These are phyloP conservation scores for Picea glauca DNA, from an alignment of 75 land plant genomes.

Conservation along the genomic window DNA sequence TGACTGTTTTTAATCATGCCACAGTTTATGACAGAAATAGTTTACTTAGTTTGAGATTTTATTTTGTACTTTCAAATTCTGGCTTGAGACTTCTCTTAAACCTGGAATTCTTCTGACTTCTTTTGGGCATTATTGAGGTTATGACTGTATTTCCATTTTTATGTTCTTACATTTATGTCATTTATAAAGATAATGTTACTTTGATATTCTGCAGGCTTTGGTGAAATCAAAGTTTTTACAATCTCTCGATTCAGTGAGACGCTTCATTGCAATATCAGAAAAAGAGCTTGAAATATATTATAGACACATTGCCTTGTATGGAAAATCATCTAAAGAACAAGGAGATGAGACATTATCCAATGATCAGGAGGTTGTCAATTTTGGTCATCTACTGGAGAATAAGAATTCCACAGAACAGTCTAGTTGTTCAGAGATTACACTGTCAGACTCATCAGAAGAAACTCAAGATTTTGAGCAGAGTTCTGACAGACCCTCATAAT, in stretches of 20 bases:
- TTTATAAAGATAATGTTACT: not conserved
- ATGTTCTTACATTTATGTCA: not conserved
- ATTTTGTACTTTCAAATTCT: slow-evolving; percentile 5
- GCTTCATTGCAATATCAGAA: slow-evolving; percentile 56
- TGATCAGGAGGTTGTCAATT: no score
- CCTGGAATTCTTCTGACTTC: not conserved
- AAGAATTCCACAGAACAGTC: no score
- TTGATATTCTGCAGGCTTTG: slow-evolving; percentile 44
- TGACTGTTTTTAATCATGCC: no score
- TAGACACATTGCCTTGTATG: slow-evolving; percentile 38
- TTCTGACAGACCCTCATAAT: no score
- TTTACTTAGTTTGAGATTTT: not conserved
- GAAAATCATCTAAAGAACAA: slow-evolving; percentile 21
- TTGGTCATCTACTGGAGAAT: no score
- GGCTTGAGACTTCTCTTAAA: not conserved
- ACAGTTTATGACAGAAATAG: not conserved
- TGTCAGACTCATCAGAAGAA: no score
- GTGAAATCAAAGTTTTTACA: slow-evolving; percentile 56
- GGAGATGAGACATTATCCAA: no score
- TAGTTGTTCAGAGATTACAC: no score
- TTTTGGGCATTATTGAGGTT: not conserved
- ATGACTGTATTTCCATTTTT: not conserved
- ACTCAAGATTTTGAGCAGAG: no score
- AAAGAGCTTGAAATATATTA: slow-evolving; percentile 55
- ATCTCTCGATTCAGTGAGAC: slow-evolving; percentile 54